Evolutionary conservation across 2,329 filamentous ascomycete species (phyloP), one percentile per base, ranked within the genome.

Genomic region (Ophiostoma populinum): DNA sequence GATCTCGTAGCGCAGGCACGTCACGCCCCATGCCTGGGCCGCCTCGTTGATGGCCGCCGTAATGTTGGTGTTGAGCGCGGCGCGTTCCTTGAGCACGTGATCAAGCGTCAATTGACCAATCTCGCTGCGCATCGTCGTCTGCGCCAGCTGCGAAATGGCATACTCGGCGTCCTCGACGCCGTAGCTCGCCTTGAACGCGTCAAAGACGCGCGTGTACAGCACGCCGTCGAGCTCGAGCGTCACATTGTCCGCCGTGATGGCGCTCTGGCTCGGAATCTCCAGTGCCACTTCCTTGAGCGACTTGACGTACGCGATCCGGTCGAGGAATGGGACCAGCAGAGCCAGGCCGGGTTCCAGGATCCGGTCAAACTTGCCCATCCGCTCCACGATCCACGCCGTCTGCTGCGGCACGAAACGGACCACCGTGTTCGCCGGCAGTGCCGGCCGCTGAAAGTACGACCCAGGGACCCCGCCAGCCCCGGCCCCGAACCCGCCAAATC

Each of bases 11-110:
- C 90, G 79, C 42, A 98, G 67, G 53, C 90, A 98, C 22, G 83
- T 82, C 15, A 98, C 83, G 40, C 90, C 90, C 90, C 90, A 98
- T 36, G 87, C 87, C 49, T 92, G 79, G 5, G 90, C 87, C 2
- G 90, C 90, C 55, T 95, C 87, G 55, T 98, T 98, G 67, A 98
- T 95, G 28, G 90, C 87, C 38, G 82, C 78, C n/a, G 90, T 95
- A 54, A 98, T 98, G 61, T 98, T 95, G 45, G 75, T 85, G 64
- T 98, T 98, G 46, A 98, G 75, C 15, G 85, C 82, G 3, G 86
- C 83, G 44, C 90, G 83, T 65, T 98, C 90, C 56, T 95, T 95
- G 39, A 98, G 70, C 29, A 98, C 90, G 58, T 98, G 87, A 57
- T 98, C 90, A 48, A 98, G 79, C 1, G 83, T 81, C 40, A 98